Evolutionary conservation across 164 flowering plant species (phyloP).

Genomic region (Dillenia suffruticosa): DNA sequence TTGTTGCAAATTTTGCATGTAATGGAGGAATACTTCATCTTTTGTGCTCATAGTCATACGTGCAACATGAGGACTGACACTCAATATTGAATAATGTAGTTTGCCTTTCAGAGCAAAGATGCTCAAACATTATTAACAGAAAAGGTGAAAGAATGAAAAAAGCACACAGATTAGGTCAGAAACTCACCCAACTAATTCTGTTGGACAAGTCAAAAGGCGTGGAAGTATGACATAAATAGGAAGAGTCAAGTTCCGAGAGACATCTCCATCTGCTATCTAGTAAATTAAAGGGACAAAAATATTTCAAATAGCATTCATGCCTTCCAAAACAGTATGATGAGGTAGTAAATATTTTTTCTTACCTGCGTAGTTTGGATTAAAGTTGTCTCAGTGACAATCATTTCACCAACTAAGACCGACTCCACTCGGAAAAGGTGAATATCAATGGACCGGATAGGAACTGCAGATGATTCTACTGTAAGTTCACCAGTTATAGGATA

Average conservation of each 20-base stretch:
- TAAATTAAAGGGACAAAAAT: conserved; percentile 5
- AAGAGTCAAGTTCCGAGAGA: conserved; percentile 55
- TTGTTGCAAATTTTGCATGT: no score
- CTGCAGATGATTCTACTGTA: conserved; percentile 73
- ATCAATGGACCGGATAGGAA: conserved; percentile 80
- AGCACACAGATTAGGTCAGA: conserved; percentile 1
- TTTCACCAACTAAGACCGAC: conserved; percentile 82
- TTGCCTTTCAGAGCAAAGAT: neutral
- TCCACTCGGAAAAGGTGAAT: conserved; percentile 75
- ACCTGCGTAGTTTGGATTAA: conserved; percentile 89
- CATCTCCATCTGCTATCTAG: conserved; percentile 95
- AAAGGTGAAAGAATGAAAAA: neutral
- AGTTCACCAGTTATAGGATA: conserved; percentile 76
- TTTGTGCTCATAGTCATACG: conserved; percentile 1
- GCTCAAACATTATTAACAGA: neutral
- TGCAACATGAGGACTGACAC: neutral
- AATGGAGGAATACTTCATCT: no score
- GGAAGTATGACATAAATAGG: conserved; percentile 89
- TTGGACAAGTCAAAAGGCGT: conserved; percentile 92
- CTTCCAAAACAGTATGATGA: neutral
- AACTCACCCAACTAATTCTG: conserved; percentile 78
- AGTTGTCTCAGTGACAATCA: conserved; percentile 62
- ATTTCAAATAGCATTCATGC: conserved; percentile 3
- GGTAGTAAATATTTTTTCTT: conserved; percentile 8
- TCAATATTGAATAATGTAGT: neutral